A percentile compares a stretch with the other conserved stretches of the same genome.
These are phyloP conservation scores for Citrus cavaleriei DNA, from an alignment of 345 rosid species.

Conservation along the genomic window DNA sequence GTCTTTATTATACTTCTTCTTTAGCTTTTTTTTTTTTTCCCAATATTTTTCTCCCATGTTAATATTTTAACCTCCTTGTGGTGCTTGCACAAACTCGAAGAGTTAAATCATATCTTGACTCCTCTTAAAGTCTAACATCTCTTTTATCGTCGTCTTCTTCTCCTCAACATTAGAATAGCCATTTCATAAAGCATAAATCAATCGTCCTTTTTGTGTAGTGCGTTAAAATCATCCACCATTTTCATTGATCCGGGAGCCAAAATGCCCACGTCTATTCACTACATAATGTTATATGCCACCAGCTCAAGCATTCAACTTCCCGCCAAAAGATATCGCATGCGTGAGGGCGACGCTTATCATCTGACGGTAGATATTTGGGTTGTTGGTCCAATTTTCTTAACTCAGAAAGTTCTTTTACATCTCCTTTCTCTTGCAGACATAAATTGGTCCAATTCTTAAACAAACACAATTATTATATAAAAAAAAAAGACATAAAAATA, in stretches of 20 bases:
- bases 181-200: background rate
- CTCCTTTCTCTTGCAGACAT: too few relatives aligned
- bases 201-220: conserved; percentile 2
- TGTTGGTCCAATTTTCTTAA: too few relatives aligned
- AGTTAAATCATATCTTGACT: conserved; percentile 38
- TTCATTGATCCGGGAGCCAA: conserved; percentile 21
- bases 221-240: conserved; percentile 18
- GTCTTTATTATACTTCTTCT: background rate
- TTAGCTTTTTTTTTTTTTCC: background rate
- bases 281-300: background rate
- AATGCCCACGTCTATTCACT: conserved; percentile 13
- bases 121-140: conserved; percentile 23
- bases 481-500: too few relatives aligned
- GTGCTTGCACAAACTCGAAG: conserved; percentile 35
- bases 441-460: too few relatives aligned
- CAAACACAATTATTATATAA: too few relatives aligned
- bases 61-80: conserved; percentile 6
- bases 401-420: too few relatives aligned
- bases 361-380: background rate
- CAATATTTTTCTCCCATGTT: background rate
- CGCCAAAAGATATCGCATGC: conserved; percentile 19
- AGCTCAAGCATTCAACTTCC: conserved; percentile 19
- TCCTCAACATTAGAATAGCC: background rate
- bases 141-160: conserved; percentile 5
- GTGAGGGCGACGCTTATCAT: too few relatives aligned